Conservation (phyloP, 192 early-diverging fungal genomes). For the Backusella parvicylindrica region DNA sequence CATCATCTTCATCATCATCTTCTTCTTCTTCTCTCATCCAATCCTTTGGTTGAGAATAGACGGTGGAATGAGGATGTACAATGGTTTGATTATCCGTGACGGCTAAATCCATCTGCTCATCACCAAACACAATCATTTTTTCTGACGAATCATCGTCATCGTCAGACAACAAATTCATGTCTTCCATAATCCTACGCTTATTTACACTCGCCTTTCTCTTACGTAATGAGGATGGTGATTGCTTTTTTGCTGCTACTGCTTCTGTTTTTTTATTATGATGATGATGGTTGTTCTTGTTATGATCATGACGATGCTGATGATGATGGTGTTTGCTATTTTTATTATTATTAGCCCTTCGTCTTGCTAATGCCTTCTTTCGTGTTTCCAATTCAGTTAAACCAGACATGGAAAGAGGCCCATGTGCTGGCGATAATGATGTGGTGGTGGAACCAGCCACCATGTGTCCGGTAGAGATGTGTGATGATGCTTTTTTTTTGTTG, state of each 20-base stretch:
- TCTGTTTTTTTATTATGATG: background rate
- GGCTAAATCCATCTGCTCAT: slow-evolving; percentile 22
- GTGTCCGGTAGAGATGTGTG: background rate
- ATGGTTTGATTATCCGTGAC: slow-evolving; percentile 28
- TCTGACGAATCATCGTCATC: background rate
- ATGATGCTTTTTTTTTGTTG: background rate
- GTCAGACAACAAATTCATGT: slow-evolving; percentile 9
- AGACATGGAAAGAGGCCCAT: slow-evolving; percentile 3
- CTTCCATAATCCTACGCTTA: slow-evolving; percentile 17
- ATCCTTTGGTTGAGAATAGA: background rate
- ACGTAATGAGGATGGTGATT: background rate
- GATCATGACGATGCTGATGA: background rate
- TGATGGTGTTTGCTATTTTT: background rate
- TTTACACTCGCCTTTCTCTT: slow-evolving; percentile 21
- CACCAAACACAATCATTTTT: slow-evolving; percentile 12
- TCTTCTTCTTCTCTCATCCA: background rate
- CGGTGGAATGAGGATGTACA: background rate
- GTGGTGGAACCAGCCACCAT: slow-evolving; percentile 2
- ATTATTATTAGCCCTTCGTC: background rate
- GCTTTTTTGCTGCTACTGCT: background rate
- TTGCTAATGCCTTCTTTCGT: background rate
- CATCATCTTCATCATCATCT: background rate
- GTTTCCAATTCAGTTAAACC: slow-evolving; percentile 1
- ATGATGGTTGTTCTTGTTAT: background rate
- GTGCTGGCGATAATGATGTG: background rate